These are phyloP conservation scores for Leccinum solheimii DNA, from an alignment of 1,284 basidiomycete species.

Conservation along the genomic window DNA sequence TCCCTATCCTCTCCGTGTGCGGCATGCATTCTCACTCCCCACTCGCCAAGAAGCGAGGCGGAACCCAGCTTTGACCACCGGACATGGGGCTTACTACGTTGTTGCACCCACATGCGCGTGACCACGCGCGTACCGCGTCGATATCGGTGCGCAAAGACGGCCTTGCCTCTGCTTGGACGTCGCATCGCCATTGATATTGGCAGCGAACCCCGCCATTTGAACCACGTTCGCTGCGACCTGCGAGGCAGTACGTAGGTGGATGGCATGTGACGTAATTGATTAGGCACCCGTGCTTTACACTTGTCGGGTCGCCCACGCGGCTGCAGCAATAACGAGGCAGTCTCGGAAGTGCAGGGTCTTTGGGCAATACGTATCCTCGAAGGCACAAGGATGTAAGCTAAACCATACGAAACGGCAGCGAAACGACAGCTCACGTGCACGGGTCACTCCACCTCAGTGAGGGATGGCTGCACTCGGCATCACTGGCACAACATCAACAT, in stretches of 20 bases:
- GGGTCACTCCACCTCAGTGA: not conserved
- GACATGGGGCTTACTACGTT: not conserved
- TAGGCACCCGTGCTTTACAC: not conserved
- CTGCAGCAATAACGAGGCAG: not conserved
- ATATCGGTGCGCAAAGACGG: conserved; percentile 19
- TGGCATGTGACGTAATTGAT: not conserved
- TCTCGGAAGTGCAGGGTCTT: not conserved
- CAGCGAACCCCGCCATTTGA: conserved; percentile 23
- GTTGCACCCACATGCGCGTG: conserved; percentile 17
- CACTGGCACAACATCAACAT: not conserved
- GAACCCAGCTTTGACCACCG: conserved; percentile 14
- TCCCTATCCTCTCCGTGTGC: too few relatives aligned
- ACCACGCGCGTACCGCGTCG: conserved; percentile 1
- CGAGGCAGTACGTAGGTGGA: too few relatives aligned
- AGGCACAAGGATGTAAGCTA: not conserved
- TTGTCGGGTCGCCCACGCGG: not conserved
- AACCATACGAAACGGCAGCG: not conserved
- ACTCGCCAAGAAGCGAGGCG: not conserved
- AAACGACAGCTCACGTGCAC: conserved; percentile 4
- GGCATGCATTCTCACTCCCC: not conserved
- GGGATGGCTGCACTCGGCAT: not conserved
- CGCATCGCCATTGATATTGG: conserved; percentile 1
- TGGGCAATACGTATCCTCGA: not conserved
- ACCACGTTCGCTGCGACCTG: conserved; percentile 6
- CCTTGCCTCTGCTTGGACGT: conserved; percentile 1